These are phyloP conservation scores for Forsythia suspensa DNA, from an alignment of 257 asterid species.

Conservation along the genomic window DNA sequence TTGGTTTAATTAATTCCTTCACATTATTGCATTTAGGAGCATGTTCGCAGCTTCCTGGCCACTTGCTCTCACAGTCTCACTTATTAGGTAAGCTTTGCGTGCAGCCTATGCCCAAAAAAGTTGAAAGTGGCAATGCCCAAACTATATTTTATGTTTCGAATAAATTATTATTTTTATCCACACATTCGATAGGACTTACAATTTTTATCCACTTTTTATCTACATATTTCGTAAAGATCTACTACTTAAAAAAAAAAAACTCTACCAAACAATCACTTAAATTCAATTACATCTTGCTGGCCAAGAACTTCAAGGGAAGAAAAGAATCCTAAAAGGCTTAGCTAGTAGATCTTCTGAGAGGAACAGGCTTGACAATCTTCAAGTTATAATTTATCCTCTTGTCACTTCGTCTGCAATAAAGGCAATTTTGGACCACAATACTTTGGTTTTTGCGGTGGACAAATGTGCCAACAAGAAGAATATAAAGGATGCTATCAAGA, in stretches of 20 bases:
- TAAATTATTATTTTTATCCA: too few species aligned
- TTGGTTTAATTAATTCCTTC: background rate
- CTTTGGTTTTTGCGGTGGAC: constrained; percentile 70
- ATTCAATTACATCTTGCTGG: constrained; percentile 2
- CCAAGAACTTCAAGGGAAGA: constrained; percentile 30
- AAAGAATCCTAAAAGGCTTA: constrained; percentile 39
- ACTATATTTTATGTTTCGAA: too few species aligned
- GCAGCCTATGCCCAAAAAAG: constrained; percentile 19
- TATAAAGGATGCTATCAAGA: constrained; percentile 55
- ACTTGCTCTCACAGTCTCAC: constrained; percentile 23
- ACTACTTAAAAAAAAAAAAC: too few species aligned
- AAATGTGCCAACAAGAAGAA: constrained; percentile 57
- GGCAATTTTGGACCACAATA: constrained; percentile 46
- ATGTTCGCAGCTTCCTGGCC: constrained; percentile 25
- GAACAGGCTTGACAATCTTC: constrained; percentile 31
- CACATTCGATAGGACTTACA: too few species aligned
- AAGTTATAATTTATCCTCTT: constrained; percentile 55
- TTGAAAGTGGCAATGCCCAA: background rate
- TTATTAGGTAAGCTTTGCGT: constrained; percentile 4
- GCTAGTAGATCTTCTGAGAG: constrained; percentile 34
- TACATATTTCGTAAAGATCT: too few species aligned
- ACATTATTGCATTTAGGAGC: constrained; percentile 28
- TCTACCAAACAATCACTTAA: too few species aligned
- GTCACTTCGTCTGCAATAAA: constrained; percentile 55
- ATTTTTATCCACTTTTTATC: too few species aligned